phyloP scores from a whole-genome alignment of 2,329 filamentous ascomycete genomes.

The Penicillium thymicola region DNA sequence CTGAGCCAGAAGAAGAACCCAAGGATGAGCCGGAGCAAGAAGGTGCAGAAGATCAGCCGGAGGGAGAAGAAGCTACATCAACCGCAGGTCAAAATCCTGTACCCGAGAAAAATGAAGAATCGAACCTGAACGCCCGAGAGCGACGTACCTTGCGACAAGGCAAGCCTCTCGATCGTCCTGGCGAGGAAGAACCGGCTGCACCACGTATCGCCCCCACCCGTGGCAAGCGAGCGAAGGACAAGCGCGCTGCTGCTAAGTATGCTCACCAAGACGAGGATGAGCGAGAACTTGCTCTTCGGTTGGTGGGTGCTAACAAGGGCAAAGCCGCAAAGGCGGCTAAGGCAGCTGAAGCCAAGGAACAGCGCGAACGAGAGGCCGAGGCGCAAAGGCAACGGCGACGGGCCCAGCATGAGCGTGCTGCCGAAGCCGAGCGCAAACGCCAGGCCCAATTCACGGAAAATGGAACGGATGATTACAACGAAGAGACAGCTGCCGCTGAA shows the following conservation, averaged over 20 bases:
- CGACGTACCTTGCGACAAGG: slow-evolving; percentile 34
- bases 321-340: slow-evolving; percentile 63
- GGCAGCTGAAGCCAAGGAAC: slow-evolving; percentile 57
- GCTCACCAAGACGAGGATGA: slow-evolving; percentile 94
- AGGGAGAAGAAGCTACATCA: slow-evolving; percentile 19
- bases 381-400: slow-evolving; percentile 71
- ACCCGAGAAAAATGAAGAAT: slow-evolving; percentile 20
- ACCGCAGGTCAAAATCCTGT: slow-evolving; percentile 25
- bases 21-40: slow-evolving; percentile 3
- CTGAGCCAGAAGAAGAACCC: slow-evolving; percentile 27
- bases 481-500: slow-evolving; percentile 46
- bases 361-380: slow-evolving; percentile 68
- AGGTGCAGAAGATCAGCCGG: background rate
- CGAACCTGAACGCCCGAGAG: slow-evolving; percentile 46
- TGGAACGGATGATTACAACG: slow-evolving; percentile 60
- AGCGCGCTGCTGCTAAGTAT: slow-evolving; percentile 86
- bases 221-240: slow-evolving; percentile 77
- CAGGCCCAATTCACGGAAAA: slow-evolving; percentile 71
- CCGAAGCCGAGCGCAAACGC: slow-evolving; percentile 60
- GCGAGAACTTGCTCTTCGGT: slow-evolving; percentile 72
- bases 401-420: slow-evolving; percentile 74
- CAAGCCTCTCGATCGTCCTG: slow-evolving; percentile 24
- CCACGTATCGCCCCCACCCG: slow-evolving; percentile 46
- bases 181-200: slow-evolving; percentile 15
- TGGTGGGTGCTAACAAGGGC: slow-evolving; percentile 68